These are phyloP conservation scores for Podosphaera leucotricha DNA, from an alignment of 2,329 filamentous ascomycete genomes.

Conservation along the genomic window DNA sequence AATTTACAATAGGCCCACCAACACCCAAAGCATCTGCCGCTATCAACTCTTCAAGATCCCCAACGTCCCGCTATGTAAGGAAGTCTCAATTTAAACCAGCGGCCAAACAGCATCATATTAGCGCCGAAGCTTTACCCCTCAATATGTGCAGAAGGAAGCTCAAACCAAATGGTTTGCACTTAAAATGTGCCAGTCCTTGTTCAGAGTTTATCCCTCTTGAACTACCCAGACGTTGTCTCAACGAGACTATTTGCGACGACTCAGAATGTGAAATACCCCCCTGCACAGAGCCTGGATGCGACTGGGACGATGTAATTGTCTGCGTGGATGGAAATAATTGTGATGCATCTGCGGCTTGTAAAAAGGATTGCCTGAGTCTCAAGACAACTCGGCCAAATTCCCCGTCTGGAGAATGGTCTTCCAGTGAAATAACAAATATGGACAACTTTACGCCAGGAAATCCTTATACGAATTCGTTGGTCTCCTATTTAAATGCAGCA, in stretches of 20 bases:
- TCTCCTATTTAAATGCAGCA: neutral
- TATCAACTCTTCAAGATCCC: neutral
- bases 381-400: neutral
- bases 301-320: neutral
- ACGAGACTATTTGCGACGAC: neutral
- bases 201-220: neutral
- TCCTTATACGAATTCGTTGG: neutral
- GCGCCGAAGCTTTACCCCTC: neutral
- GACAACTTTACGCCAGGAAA: neutral
- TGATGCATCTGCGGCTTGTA: neutral
- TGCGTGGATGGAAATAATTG: neutral
- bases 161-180: neutral
- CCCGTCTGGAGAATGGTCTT: neutral
- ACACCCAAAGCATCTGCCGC: neutral
- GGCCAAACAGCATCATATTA: neutral
- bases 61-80: neutral
- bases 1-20: neutral
- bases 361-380: neutral
- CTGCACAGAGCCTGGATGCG: neutral
- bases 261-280: slow-evolving; percentile 1
- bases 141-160: neutral
- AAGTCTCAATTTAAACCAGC: neutral
- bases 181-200: neutral
- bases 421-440: neutral
- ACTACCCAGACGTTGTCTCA: neutral